Evolutionary conservation across 202 grass and related monocot species (phyloP), one percentile per base, ranked within the genome.

Genomic region (Panicum virgatum): DNA sequence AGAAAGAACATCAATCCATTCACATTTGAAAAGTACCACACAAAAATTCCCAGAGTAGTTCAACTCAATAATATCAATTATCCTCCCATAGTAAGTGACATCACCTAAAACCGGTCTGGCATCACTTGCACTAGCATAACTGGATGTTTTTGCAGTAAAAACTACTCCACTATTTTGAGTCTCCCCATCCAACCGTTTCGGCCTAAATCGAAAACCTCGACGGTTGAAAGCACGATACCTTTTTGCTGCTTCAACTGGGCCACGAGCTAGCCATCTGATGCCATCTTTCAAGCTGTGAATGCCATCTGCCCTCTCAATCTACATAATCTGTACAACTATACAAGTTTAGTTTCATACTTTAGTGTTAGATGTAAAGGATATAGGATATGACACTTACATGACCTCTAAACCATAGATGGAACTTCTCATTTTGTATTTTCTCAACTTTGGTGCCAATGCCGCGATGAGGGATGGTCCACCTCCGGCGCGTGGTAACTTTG

Each of bases 81-180:
- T n/a, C n/a, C n/a, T n/a, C n/a, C n/a, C n/a, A n/a, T n/a, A n/a
- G n/a, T n/a, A n/a, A n/a, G n/a, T n/a, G 9, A 82, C 42, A 80
- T 80, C 71, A 19, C 71, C 53, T 9, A 77, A 32, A 75, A 88
- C 6, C n/a, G 48, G 37, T 11, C n/a, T 88, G 10, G 36, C 11
- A 56, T 88, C 57, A 27, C 63, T 66, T 25, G 45, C 45, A 78
- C 43, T 64, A 54, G 34, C 61, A 83, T 88, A 84, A 29, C 19
- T 67, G 1, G 74, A 88, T 27, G 73, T 71, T 47, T 89, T 85
- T 78, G 72, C 34, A 22, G 40, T 81, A 2, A 65, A 1, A 12
- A 85, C 32, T 5, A 89, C 57, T 27, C 38, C 75, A 70, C 60
- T 78, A 26, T 89, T 89, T 69, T 32, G 66, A n/a, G n/a, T 89